These are phyloP conservation scores for Ilyonectria mors-panacis DNA, from an alignment of 2,329 filamentous ascomycete species.

Conservation along the genomic window DNA sequence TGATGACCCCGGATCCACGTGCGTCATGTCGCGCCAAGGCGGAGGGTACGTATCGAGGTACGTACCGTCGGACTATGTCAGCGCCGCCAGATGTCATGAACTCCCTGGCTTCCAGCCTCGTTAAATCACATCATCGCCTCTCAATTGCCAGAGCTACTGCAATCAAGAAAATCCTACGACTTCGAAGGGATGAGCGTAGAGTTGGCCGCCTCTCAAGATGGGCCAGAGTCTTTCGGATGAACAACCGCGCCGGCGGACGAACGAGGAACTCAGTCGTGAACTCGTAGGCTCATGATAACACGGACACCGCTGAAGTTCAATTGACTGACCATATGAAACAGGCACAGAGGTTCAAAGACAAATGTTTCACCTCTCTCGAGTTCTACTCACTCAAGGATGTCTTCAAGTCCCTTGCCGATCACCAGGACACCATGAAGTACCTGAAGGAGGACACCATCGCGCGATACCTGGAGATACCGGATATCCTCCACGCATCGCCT, in stretches of 20 bases:
- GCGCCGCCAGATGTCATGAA: slow-evolving; percentile 46
- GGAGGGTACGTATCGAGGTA: slow-evolving; percentile 39
- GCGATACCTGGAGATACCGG: slow-evolving; percentile 81
- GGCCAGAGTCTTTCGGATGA: slow-evolving; percentile 67
- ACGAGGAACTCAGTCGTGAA: slow-evolving; percentile 66
- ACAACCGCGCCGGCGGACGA: slow-evolving; percentile 60
- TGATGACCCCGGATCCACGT: slow-evolving; percentile 25
- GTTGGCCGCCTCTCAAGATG: slow-evolving; percentile 57
- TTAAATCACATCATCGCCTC: slow-evolving; percentile 31
- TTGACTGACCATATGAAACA: slow-evolving; percentile 48
- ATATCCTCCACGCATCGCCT: slow-evolving; percentile 76
- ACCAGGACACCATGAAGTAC: slow-evolving; percentile 73
- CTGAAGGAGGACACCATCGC: slow-evolving; percentile 79
- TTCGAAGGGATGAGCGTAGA: slow-evolving; percentile 43
- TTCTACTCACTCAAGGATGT: slow-evolving; percentile 82
- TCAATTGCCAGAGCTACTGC: slow-evolving; percentile 13
- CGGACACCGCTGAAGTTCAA: slow-evolving; percentile 14
- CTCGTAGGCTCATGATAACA: slow-evolving; percentile 57
- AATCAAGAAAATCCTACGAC: not conserved
- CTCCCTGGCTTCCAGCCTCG: slow-evolving; percentile 34
- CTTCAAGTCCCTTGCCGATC: slow-evolving; percentile 78
- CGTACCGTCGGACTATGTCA: slow-evolving; percentile 43
- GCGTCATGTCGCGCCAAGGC: slow-evolving; percentile 14
- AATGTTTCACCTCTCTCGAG: slow-evolving; percentile 80
- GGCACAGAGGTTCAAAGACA: slow-evolving; percentile 76